Evolutionary conservation across 2,329 filamentous ascomycete genomes (phyloP), one percentile per base, ranked within the genome.

Genomic region (Dothideomycetidae sp.): DNA sequence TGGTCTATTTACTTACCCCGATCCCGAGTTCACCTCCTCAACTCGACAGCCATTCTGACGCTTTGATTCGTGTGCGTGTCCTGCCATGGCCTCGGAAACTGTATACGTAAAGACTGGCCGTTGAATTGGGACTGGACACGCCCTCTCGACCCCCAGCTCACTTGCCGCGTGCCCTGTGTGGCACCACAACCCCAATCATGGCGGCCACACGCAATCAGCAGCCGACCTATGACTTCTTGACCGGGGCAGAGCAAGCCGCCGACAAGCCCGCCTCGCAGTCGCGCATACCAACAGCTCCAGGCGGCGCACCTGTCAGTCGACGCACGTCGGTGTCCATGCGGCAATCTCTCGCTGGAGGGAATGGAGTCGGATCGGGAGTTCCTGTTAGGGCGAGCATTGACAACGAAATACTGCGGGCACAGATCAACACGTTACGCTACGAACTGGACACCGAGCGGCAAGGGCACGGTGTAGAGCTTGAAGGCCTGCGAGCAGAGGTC

Each of bases 341-440:
- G 3, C 36, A 38, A 38, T 38, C 36, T 5, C 29, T 38, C 16
- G 4, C 30, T 3, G 36, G 36, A 11, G 3, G 12, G 10, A n/a
- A n/a, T n/a, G n/a, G n/a, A n/a, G n/a, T 17, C 19, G 21, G 38
- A 9, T 42, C 42, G 15, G 15, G 26, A n/a, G 33, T 33, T 5
- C 33, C 26, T 30, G 35, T 39, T 15, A 43, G 45, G 26, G 37
- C 59, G 17, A 61, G 66, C 39, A 52, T 56, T 45, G 53, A 56
- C 48, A 78, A 73, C 42, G 86, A 96, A 51, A 79, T 86, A 46
- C 68, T 96, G 16, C 86, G 88, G 52, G 83, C 88, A 2, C 84
- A 94, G 58, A 67, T 96, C 29, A 90, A 86, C 44, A 82, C 84
- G 0, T 64, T 94, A 35, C 78, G 78, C 44, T 98, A 94, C 61